phyloP scores from a whole-genome alignment of 192 early-diverging fungal genomes.

The Linnemannia exigua region DNA sequence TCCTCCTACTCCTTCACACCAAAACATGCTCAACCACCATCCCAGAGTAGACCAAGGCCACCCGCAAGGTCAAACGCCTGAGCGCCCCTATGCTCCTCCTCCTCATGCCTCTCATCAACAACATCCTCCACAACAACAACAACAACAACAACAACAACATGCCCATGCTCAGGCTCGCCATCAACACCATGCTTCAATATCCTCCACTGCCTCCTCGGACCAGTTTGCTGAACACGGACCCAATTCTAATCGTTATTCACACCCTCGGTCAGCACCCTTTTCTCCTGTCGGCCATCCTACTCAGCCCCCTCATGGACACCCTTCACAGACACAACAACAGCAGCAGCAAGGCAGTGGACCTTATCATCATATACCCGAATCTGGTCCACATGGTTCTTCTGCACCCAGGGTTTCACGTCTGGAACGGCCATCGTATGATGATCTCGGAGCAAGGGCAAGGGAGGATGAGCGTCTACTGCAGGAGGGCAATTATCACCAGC shows the following conservation, averaged over 20 bases:
- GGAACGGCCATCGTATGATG: constrained; percentile 13
- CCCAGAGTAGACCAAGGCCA: constrained; percentile 30
- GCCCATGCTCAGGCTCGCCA: no score
- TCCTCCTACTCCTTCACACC: constrained; percentile 27
- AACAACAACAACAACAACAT: constrained; percentile 23
- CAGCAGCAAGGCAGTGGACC: neutral
- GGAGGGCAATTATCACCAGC: constrained; percentile 11
- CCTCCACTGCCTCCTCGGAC: constrained; percentile 19
- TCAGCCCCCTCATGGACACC: neutral
- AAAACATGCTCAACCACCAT: constrained; percentile 5
- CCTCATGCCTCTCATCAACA: constrained; percentile 5
- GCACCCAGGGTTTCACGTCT: constrained; percentile 1
- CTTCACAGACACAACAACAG: no score
- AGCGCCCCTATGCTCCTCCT: constrained; percentile 26
- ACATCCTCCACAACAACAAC: constrained; percentile 10
- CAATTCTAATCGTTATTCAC: neutral
- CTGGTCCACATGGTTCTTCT: constrained; percentile 8
- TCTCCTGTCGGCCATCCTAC: constrained; percentile 11
- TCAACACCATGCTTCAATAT: constrained; percentile 30
- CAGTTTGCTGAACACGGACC: constrained; percentile 6
- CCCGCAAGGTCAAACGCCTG: constrained; percentile 18
- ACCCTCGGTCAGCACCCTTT: constrained; percentile 23
- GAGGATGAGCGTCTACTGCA: constrained; percentile 16
- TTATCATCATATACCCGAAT: constrained; percentile 13
- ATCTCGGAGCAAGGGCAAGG: neutral